Percentiles rank a stretch among this genome's conserved stretches.
Evolutionary conservation across 192 early-diverging fungal species (phyloP).

Genomic region (Lobulomyces angularis): DNA sequence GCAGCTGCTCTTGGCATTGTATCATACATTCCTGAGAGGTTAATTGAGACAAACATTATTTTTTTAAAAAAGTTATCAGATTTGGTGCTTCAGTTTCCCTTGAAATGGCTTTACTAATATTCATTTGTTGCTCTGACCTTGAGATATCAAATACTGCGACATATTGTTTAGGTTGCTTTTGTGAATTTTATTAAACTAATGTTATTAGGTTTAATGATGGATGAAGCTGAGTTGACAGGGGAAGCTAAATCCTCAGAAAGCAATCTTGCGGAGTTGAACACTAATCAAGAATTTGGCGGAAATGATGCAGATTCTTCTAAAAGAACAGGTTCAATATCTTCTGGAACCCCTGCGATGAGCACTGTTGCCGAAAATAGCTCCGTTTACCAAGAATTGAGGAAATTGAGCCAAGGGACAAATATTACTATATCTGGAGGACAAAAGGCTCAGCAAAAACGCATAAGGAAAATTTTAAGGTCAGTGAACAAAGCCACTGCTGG

Average conservation of each 20-base stretch:
- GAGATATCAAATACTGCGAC: constrained; percentile 40
- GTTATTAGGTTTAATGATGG: constrained; percentile 58
- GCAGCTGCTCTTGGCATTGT: too few species aligned
- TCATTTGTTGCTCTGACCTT: constrained; percentile 60
- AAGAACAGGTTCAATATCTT: neutral
- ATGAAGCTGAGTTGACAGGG: constrained; percentile 59
- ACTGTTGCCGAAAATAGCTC: constrained; percentile 52
- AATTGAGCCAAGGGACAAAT: neutral
- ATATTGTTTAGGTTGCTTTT: too few species aligned
- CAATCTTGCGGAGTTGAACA: neutral
- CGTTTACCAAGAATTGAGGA: constrained; percentile 52
- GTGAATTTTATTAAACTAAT: constrained; percentile 39
- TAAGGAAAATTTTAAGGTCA: constrained; percentile 54
- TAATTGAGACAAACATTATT: too few species aligned
- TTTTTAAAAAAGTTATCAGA: too few species aligned
- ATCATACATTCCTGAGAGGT: too few species aligned
- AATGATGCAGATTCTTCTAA: neutral
- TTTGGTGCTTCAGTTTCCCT: constrained; percentile 55
- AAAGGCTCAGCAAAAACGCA: constrained; percentile 63
- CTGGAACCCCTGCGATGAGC: neutral
- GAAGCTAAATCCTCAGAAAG: constrained; percentile 14
- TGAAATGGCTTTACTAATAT: constrained; percentile 61
- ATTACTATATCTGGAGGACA: constrained; percentile 31
- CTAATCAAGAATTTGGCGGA: neutral
- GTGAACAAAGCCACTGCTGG: constrained; percentile 55